These are phyloP conservation scores for Cyclostephanos invisitatus DNA, from an alignment of 108 stramenopile species.

Conservation along the genomic window DNA sequence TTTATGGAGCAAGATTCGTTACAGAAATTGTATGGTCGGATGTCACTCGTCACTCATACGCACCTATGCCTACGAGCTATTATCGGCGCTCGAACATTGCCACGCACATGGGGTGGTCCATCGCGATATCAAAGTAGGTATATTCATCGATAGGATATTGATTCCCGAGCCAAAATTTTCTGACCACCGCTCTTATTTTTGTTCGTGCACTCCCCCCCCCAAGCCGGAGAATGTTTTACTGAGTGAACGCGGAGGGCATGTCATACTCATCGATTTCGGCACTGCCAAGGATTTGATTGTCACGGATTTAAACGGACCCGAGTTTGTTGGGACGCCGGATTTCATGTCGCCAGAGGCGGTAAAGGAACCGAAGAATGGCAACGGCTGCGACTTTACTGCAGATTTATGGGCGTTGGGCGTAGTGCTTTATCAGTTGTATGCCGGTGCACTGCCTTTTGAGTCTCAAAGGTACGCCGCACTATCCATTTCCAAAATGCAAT, in stretches of 20 bases:
- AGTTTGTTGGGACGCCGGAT: constrained; percentile 99
- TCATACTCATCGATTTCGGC: constrained; percentile 97
- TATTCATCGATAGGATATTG: too few relatives aligned
- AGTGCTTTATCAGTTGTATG: constrained; percentile 70
- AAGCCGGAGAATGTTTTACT: constrained; percentile 96
- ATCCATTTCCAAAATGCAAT: neutral
- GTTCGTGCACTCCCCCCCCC: neutral
- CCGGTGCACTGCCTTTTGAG: constrained; percentile 82
- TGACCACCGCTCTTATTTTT: neutral
- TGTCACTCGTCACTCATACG: constrained; percentile 70
- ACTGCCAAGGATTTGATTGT: constrained; percentile 94
- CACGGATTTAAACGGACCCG: constrained; percentile 95
- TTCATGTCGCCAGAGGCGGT: constrained; percentile 97
- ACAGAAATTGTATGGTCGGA: constrained; percentile 70
- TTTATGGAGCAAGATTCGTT: constrained; percentile 83
- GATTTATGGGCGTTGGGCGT: constrained; percentile 90
- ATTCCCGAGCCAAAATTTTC: neutral
- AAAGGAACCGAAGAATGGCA: constrained; percentile 46
- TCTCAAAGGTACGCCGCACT: constrained; percentile 17
- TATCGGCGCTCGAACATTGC: constrained; percentile 89
- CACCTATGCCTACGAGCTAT: constrained; percentile 82
- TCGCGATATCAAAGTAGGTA: constrained; percentile 74
- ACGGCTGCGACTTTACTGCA: constrained; percentile 54
- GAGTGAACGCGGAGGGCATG: constrained; percentile 68
- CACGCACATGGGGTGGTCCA: constrained; percentile 93